Percentiles rank a stretch among this genome's conserved stretches.
Evolutionary conservation across 495 filamentous ascomycete species (phyloP).

Genomic region (Daldinia childiae): DNA sequence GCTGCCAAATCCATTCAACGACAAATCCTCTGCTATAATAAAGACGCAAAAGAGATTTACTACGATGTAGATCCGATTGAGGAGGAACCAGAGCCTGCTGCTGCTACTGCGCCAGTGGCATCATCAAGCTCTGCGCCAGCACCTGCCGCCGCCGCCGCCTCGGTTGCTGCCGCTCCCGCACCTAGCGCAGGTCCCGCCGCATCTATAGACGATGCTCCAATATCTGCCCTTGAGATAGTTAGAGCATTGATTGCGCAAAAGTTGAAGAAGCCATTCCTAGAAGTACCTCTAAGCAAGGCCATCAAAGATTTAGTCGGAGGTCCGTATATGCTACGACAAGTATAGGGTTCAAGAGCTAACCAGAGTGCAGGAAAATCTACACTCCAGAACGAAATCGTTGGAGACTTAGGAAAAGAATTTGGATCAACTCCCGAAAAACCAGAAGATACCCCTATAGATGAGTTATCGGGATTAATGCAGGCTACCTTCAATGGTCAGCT

Average conservation of each 20-base stretch:
- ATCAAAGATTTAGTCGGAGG: slow-evolving; percentile 99
- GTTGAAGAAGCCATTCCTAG: slow-evolving; percentile 89
- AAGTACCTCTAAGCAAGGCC: slow-evolving; percentile 94
- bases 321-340: slow-evolving; percentile 57
- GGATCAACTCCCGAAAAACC: slow-evolving; percentile 98
- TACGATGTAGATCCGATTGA: slow-evolving; percentile 97
- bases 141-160: slow-evolving; percentile 61
- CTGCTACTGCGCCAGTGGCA: slow-evolving; percentile 56
- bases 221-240: slow-evolving; percentile 88
- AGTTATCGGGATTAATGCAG: slow-evolving; percentile 95
- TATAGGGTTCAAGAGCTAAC: slow-evolving; percentile 15
- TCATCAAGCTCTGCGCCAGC: slow-evolving; percentile 58
- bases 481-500: slow-evolving; percentile 97
- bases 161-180: slow-evolving; percentile 64
- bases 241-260: slow-evolving; percentile 96
- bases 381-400: slow-evolving; percentile 95
- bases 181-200: slow-evolving; percentile 88
- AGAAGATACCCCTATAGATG: slow-evolving; percentile 95
- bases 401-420: slow-evolving; percentile 97
- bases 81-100: slow-evolving; percentile 76
- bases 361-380: slow-evolving; percentile 82
- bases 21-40: slow-evolving; percentile 99
- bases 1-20: slow-evolving; percentile 94
- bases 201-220: slow-evolving; percentile 83
- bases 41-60: slow-evolving; percentile 99